Base-by-base conservation (phyloP, 148 eudicot genomes). In the Arbutus unedo region DNA sequence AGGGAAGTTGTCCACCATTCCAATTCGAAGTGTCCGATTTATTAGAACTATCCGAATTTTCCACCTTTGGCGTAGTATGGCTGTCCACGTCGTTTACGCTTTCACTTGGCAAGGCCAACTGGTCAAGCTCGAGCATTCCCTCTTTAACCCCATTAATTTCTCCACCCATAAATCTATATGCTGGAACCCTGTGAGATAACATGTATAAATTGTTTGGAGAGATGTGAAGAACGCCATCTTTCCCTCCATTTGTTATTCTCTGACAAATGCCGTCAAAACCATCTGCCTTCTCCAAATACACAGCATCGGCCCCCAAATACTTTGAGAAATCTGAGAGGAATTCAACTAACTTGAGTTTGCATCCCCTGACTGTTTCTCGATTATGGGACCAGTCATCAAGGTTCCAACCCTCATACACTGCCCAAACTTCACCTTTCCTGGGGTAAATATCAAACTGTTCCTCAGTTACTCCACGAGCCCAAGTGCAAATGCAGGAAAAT, bases 361-460 rank as follows among this genome's bases (percentile, higher is more conserved):
- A 89, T 21, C 81, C 85, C 80, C 86, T 87, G 57, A 89, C 77
- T 43, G 82, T 77, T 53, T 86, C 87, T 25, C 90, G 91, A 68
- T 88, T 81, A 49, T 86, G 82, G 45, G 85, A 87, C 93, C 93
- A 90, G 50, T 84, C 88, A 54, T 88, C 87, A 14, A 90, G 90
- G 60, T 80, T 84, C 90, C 90, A 90, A 67, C 88, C 83, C 71
- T 89, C 88, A 77, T 89, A 92, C 11, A 90, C 72, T 68, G 94
- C 94, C 94, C 94, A 92, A 81, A 92, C 83, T 72, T 92, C 94
- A 80, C 89, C 86, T 87, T 85, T 83, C 72, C 82, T 91, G 23
- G 94, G 94, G 81, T 83, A 86, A 73, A 92, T 87, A 82, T 81
- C 86, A 56, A 89, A 87, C 76, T 89, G 83, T 41, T 92, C 90